Conservation (phyloP, 768 basidiomycete genomes). For the Amanita exitialis region DNA sequence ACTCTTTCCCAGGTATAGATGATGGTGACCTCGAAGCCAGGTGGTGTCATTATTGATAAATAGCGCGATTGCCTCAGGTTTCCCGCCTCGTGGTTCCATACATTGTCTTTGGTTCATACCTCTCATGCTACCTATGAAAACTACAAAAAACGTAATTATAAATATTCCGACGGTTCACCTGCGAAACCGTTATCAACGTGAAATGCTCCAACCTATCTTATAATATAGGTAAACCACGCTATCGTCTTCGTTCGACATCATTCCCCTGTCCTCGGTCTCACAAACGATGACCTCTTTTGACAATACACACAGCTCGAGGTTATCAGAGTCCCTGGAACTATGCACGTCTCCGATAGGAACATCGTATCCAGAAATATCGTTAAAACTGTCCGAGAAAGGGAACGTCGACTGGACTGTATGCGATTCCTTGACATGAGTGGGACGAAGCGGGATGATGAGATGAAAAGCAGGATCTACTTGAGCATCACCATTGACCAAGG, state of each 20-base stretch:
- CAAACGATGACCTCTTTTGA: constrained; percentile 46
- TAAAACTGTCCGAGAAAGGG: constrained; percentile 3
- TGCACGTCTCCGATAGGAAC: neutral
- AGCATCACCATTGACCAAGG: neutral
- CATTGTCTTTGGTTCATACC: no score
- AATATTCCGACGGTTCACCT: no score
- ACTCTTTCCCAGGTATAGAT: no score
- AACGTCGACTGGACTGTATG: constrained; percentile 50
- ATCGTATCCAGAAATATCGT: neutral
- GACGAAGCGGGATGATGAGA: constrained; percentile 67
- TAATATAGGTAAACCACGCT: constrained; percentile 60
- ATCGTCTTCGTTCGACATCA: neutral
- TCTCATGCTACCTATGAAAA: no score
- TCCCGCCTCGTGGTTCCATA: no score
- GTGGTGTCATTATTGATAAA: no score
- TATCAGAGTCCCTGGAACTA: neutral
- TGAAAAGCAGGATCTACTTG: constrained; percentile 38
- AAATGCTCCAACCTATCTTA: constrained; percentile 55
- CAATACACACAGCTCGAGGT: constrained; percentile 34
- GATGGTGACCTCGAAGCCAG: no score
- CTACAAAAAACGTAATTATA: no score
- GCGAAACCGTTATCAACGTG: neutral
- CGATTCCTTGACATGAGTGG: constrained; percentile 52
- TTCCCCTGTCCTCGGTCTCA: constrained; percentile 30
- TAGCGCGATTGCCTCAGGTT: no score